Percentiles rank a stretch among this genome's conserved stretches.
phyloP scores from a whole-genome alignment of 371 early-diverging fungal species.

The Catenaria anguillulae region DNA sequence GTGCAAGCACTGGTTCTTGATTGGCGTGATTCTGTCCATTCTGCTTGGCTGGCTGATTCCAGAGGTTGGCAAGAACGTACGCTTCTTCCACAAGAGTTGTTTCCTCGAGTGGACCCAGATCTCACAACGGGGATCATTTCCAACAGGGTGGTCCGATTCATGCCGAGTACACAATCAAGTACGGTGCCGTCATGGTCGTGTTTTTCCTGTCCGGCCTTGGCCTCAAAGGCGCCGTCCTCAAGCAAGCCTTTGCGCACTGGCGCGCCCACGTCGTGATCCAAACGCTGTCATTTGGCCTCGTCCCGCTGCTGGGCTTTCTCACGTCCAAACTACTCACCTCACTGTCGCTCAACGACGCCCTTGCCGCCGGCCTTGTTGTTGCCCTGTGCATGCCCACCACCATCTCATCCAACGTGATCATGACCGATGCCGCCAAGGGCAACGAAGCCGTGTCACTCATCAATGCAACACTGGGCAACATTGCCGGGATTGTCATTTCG shows the following conservation, averaged over 20 bases:
- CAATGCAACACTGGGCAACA: constrained; percentile 56
- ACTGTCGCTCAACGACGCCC: constrained; percentile 28
- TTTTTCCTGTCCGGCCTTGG: constrained; percentile 57
- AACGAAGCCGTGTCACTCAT: constrained; percentile 51
- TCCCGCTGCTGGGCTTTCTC: constrained; percentile 48
- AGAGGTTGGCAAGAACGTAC: constrained; percentile 33
- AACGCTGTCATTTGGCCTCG: constrained; percentile 38
- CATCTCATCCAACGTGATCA: constrained; percentile 59
- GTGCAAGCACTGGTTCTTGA: constrained; percentile 42
- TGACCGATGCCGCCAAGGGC: constrained; percentile 56
- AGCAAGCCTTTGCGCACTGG: constrained; percentile 39
- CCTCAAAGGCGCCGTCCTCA: constrained; percentile 43
- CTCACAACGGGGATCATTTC: too few species aligned
- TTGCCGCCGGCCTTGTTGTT: constrained; percentile 50
- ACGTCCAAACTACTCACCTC: constrained; percentile 35
- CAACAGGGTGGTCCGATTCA: constrained; percentile 31
- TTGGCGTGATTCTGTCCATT: constrained; percentile 46
- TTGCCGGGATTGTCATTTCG: constrained; percentile 56
- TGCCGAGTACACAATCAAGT: constrained; percentile 50
- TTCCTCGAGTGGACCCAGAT: too few species aligned
- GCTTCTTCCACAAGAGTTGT: too few species aligned
- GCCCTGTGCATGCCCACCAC: constrained; percentile 57
- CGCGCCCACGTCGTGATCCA: constrained; percentile 51
- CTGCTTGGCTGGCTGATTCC: constrained; percentile 49
- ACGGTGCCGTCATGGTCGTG: constrained; percentile 48